These are phyloP conservation scores for Blepharisma undulans DNA, from an alignment of 169 alveolate genomes.

Conservation along the genomic window DNA sequence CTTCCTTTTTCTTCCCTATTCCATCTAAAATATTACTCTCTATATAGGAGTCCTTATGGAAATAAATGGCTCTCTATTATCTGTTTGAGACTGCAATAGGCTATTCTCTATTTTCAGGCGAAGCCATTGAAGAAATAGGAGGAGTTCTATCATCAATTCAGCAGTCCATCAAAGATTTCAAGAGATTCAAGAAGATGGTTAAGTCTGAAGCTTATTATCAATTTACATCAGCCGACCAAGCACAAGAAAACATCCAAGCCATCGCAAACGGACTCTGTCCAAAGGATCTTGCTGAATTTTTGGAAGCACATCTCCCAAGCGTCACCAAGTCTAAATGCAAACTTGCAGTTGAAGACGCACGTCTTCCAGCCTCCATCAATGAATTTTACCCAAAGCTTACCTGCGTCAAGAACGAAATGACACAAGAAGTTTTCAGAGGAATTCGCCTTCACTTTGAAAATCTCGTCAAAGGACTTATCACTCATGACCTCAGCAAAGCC, in stretches of 20 bases:
- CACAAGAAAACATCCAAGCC: conserved; percentile 90
- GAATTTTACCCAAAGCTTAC: conserved; percentile 72
- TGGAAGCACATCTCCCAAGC: conserved; percentile 85
- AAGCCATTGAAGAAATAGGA: conserved; percentile 92
- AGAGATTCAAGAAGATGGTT: conserved; percentile 88
- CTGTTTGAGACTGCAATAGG: conserved; percentile 95
- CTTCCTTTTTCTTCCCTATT: not conserved
- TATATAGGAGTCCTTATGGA: not conserved
- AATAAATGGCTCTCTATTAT: conserved; percentile 44
- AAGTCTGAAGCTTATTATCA: conserved; percentile 91
- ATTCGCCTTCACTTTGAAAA: conserved; percentile 79
- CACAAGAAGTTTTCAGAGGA: conserved; percentile 73
- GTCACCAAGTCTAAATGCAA: conserved; percentile 65
- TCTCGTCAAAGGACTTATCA: conserved; percentile 78
- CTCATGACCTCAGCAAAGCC: conserved; percentile 77
- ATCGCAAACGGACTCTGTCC: conserved; percentile 87
- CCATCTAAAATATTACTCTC: not conserved
- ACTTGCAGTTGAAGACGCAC: conserved; percentile 86
- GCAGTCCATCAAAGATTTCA: conserved; percentile 78
- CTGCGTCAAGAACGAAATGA: conserved; percentile 77
- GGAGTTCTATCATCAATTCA: conserved; percentile 80
- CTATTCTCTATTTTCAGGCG: conserved; percentile 89
- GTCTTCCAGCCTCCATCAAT: conserved; percentile 76
- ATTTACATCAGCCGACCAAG: conserved; percentile 91
- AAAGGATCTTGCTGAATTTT: conserved; percentile 82